Base-by-base conservation (phyloP, 208 protist species). In the Baffinella frigidus region DNA sequence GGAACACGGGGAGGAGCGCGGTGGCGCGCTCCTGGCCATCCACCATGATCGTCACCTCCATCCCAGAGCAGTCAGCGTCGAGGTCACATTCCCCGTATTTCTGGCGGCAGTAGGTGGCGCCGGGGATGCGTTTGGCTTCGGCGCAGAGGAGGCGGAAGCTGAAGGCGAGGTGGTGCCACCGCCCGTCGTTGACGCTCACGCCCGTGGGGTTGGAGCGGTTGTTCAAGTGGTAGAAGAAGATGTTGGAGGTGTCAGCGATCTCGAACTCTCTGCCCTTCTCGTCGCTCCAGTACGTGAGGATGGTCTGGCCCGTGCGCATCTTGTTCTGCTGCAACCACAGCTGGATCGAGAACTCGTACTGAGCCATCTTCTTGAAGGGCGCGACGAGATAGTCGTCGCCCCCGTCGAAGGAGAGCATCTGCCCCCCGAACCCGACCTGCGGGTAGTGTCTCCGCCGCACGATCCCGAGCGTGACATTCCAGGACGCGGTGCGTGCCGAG, bases 131-230 rank as follows among this genome's bases (percentile, higher is more conserved):
- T 41, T 9, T 5, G 20, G 45, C 38, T 87, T 45, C 41, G 9
- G 14, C 30, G 35, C 77, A 87, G 3, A 62, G 3, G 44, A 87
- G 77, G 27, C 77, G 17, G 39, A 30, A 87, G 77, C 77, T 87
- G 50, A 87, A 87, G 3, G 77, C 77, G 9, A 87, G 77, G 38
- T 87, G 77, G n/a, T 87, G 77, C 77, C 77, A 87, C 39, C n/a
- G 33, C 33, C 77, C 77, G 44, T 87, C 77, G 36, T 87, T 41
- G 39, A 87, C 71, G 41, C 20, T n/a, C 30, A 87, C 77, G 4
- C 77, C 77, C 35, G 48, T 87, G 14, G 30, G 43, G 14, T 11
- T 14, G 0, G 77, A 41, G 3, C 44, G 27, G n/a, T 87, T 87
- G 77, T 87, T 87, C 41, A 87, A 87, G 35, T 87, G 77, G 50